phyloP scores from a whole-genome alignment of 441 rosid genomes.

The Populus hybrid region DNA sequence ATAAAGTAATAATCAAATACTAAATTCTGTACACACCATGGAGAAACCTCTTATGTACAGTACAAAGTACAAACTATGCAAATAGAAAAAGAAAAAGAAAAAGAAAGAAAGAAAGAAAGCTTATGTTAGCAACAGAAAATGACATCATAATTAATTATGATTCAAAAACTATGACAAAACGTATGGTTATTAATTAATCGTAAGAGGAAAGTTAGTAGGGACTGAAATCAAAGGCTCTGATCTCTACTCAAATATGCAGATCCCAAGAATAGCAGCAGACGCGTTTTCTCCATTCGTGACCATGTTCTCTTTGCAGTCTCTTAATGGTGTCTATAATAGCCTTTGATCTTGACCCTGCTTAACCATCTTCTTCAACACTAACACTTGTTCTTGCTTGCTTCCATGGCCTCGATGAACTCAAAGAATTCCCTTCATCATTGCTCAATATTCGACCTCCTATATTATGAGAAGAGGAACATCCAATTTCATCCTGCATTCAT shows the following conservation, averaged over 20 bases:
- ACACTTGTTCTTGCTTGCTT: slow-evolving; percentile 32
- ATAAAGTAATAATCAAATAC: too few relatives aligned
- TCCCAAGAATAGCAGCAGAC: slow-evolving; percentile 30
- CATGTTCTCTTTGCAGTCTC: slow-evolving; percentile 32
- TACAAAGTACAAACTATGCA: not conserved
- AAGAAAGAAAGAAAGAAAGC: not conserved
- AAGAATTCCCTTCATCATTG: not conserved
- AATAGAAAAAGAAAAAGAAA: too few relatives aligned
- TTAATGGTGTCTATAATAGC: slow-evolving; percentile 29
- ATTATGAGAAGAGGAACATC: not conserved
- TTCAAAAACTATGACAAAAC: not conserved
- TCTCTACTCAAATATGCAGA: slow-evolving; percentile 44
- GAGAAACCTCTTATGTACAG: not conserved
- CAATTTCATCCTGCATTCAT: slow-evolving; percentile 13
- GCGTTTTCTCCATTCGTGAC: too few relatives aligned
- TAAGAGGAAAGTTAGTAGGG: slow-evolving; percentile 8
- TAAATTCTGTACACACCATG: too few relatives aligned
- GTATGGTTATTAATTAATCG: not conserved
- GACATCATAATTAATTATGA: not conserved
- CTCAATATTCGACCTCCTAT: not conserved
- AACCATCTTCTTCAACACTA: slow-evolving; percentile 11
- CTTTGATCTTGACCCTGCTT: slow-evolving; percentile 33
- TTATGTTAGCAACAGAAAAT: not conserved
- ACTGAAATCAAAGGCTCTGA: slow-evolving; percentile 29
- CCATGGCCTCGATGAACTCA: slow-evolving; percentile 29